phyloP scores from a whole-genome alignment of 2,329 filamentous ascomycete species.

The Cadophora sp. region DNA sequence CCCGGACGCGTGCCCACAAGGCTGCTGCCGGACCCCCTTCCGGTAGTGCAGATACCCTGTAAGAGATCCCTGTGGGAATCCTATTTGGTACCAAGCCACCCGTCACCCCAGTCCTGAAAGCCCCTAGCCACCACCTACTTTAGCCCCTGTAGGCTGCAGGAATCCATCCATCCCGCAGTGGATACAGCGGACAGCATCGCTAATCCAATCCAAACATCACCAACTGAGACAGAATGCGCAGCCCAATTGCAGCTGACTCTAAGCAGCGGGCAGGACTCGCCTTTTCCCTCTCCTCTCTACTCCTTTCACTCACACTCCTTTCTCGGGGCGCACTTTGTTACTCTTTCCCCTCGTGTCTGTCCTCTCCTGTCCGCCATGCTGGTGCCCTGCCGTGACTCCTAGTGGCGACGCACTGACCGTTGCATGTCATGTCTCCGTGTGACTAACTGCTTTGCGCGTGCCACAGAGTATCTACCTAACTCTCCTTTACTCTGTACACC shows the following conservation, averaged over 20 bases:
- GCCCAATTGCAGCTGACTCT: constrained; percentile 16
- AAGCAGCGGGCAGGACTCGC: constrained; percentile 1
- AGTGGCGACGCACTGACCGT: constrained; percentile 32
- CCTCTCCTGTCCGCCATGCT: constrained; percentile 13
- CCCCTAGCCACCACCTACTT: constrained; percentile 13
- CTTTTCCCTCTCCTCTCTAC: background rate
- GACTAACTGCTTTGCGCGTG: constrained; percentile 39
- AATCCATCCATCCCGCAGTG: too few species aligned
- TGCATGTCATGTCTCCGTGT: constrained; percentile 31
- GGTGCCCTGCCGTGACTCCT: constrained; percentile 21
- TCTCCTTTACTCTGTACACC: constrained; percentile 21
- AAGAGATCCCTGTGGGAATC: background rate
- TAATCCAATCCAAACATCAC: background rate
- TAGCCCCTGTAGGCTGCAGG: constrained; percentile 4
- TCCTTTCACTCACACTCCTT: background rate
- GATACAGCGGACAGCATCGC: too few species aligned
- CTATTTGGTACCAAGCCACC: background rate
- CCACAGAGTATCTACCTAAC: constrained; percentile 21
- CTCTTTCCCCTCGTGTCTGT: constrained; percentile 17
- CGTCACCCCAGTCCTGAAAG: background rate
- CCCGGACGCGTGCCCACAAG: constrained; percentile 5
- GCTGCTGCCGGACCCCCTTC: constrained; percentile 5
- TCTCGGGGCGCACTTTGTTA: constrained; percentile 13
- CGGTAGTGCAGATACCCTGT: background rate
- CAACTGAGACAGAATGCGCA: constrained; percentile 6